Conservation (phyloP, 108 stramenopile species). For the Nannochloropsis salina region DNA sequence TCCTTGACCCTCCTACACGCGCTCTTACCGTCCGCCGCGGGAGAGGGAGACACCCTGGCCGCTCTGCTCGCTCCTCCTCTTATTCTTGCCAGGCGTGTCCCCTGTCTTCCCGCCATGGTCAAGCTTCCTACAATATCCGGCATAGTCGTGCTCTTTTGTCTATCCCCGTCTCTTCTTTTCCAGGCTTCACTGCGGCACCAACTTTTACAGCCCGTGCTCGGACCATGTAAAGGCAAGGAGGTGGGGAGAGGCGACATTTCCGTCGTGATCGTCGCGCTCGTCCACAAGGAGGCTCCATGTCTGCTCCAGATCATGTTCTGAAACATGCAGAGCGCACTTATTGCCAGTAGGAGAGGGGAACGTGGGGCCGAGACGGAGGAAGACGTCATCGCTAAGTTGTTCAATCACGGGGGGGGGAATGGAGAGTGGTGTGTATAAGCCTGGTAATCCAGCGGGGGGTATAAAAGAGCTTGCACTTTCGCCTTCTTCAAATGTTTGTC, state of each 20-base stretch:
- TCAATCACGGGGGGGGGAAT: not conserved
- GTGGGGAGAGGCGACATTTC: not conserved
- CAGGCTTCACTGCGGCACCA: not conserved
- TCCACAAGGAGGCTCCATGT: not conserved
- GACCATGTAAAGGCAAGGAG: not conserved
- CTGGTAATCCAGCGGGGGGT: not conserved
- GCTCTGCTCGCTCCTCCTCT: not conserved
- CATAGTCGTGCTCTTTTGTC: no score
- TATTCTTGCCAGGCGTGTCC: not conserved
- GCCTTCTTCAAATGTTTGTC: not conserved
- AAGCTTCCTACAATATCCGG: not conserved
- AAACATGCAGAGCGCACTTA: not conserved
- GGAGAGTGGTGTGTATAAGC: not conserved
- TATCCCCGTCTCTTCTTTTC: not conserved
- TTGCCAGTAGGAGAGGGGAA: not conserved
- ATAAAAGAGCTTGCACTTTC: not conserved
- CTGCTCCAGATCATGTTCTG: not conserved
- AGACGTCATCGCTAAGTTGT: not conserved
- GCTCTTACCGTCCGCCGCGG: not conserved
- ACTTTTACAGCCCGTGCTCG: not conserved
- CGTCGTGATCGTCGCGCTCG: not conserved
- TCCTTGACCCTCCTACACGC: not conserved
- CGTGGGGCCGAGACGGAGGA: not conserved
- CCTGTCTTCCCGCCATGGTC: not conserved
- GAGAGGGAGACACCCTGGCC: conserved; percentile 9